Evolutionary conservation across 2,329 filamentous ascomycete species (phyloP), one percentile per base, ranked within the genome.

Genomic region (Lasiodiplodia citricola): DNA sequence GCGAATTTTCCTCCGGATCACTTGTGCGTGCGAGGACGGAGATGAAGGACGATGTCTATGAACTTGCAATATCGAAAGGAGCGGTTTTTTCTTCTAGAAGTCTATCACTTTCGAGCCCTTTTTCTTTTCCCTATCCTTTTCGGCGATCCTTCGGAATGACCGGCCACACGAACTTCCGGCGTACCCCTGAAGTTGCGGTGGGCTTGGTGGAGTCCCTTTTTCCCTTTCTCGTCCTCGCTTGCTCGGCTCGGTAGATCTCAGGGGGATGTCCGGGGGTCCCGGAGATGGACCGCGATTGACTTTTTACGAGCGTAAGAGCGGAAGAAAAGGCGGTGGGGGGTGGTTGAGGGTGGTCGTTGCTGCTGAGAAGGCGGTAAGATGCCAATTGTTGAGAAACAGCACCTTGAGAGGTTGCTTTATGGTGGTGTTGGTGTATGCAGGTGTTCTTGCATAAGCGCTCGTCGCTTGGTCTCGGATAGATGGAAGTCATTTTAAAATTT

Each of bases 121-220:
- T 57, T 47, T 47, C 23, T 25, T 41, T 47, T 31, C 37, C 47
- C 57, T 37, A 35, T 37, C 57, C 57, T 47, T 47, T 47, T 60
- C 57, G 57, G 57, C 57, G 38, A 60, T 60, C 57, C 57, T 60
- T 60, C 57, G 38, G 57, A 37, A 57, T 37, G 35, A 44, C 8
- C 35, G 37, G 57, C 57, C 37, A 47, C 37, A 38, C 18, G 57
- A 28, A 60, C 38, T 18, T 31, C 56, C 37, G 35, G 31, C 16
- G 44, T 47, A 47, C 44, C 44, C 44, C 44, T 47, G 44, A 47
- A 47, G 44, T 47, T 47, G 44, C 44, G 44, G 44, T 47, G 44
- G 44, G 44, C 44, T 47, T 47, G 44, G 44, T 47, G 44, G 44
- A 44, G 21, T 23, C n/a, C 23, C 37, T 35, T 37, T 57, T 57